phyloP scores from a whole-genome alignment of 2,329 filamentous ascomycete species.

The Pseudocercospora cruenta region DNA sequence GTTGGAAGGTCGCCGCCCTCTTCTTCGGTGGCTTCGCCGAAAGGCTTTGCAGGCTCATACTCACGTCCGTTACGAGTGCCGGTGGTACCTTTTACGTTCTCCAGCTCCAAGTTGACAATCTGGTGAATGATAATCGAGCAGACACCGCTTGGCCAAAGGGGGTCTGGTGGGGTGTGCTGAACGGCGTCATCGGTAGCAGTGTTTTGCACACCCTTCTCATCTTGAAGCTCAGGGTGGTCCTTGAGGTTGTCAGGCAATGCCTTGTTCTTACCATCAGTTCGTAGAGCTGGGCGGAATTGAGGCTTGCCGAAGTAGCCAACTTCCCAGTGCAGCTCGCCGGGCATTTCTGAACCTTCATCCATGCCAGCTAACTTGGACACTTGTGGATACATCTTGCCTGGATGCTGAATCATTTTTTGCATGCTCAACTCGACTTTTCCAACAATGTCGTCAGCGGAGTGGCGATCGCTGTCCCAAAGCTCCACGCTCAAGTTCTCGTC shows the following conservation, averaged over 20 bases:
- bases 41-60: conserved; percentile 83
- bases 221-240: conserved; percentile 76
- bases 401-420: conserved; percentile 92
- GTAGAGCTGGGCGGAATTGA: conserved; percentile 78
- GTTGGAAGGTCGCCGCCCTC: conserved; percentile 78
- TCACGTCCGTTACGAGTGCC: conserved; percentile 83
- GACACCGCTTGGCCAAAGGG: conserved; percentile 92
- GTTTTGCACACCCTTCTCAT: conserved; percentile 80
- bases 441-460: conserved; percentile 90
- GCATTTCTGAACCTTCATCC: conserved; percentile 84
- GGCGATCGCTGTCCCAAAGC: conserved; percentile 93
- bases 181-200: conserved; percentile 80
- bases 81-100: conserved; percentile 82
- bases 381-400: conserved; percentile 89
- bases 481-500: conserved; percentile 93
- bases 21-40: conserved; percentile 86
- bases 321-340: conserved; percentile 92
- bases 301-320: conserved; percentile 94
- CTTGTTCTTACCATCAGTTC: conserved; percentile 83
- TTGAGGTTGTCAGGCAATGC: conserved; percentile 74
- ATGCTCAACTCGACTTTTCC: conserved; percentile 93
- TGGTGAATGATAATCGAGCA: conserved; percentile 87
- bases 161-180: conserved; percentile 86
- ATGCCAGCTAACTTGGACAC: conserved; percentile 81
- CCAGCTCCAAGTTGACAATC: conserved; percentile 91